Evolutionary conservation across 805 yeast genomes (phyloP).

Genomic region (Wickerhamiella kurtzmanii): DNA sequence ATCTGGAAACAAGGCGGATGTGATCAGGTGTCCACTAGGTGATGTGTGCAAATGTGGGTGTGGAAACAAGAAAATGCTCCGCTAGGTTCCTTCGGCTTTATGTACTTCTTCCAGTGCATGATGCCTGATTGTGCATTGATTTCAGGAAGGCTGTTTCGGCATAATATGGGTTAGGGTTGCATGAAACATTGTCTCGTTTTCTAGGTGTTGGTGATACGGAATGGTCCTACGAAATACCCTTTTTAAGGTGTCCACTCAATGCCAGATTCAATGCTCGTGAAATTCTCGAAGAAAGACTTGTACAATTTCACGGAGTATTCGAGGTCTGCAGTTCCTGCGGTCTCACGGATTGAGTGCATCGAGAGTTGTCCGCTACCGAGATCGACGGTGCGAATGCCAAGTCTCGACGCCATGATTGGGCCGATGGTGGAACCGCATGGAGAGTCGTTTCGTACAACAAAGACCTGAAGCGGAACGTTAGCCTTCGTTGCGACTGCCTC

Average conservation of each 20-base stretch:
- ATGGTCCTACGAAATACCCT: too few relatives aligned
- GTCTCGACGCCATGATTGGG: slow-evolving; percentile 75
- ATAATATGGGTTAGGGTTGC: too few relatives aligned
- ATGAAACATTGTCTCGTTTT: too few relatives aligned
- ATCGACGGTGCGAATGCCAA: slow-evolving; percentile 80
- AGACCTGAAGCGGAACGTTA: slow-evolving; percentile 73
- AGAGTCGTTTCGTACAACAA: slow-evolving; percentile 85
- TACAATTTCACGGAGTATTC: slow-evolving; percentile 49
- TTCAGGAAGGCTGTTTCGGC: too few relatives aligned
- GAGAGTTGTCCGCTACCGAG: slow-evolving; percentile 84
- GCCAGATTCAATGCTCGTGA: slow-evolving; percentile 6
- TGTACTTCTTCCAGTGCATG: too few relatives aligned
- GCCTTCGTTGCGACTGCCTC: slow-evolving; percentile 56
- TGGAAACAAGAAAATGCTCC: too few relatives aligned
- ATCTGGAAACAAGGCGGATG: too few relatives aligned
- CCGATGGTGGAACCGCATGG: slow-evolving; percentile 97
- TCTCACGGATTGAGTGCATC: slow-evolving; percentile 90
- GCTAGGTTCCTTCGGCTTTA: too few relatives aligned
- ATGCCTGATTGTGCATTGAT: too few relatives aligned
- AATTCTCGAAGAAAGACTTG: slow-evolving; percentile 38
- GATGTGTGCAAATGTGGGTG: too few relatives aligned
- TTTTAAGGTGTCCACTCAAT: slow-evolving; percentile 1
- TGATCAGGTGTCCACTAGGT: too few relatives aligned
- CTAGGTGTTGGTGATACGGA: too few relatives aligned
- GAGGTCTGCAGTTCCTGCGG: slow-evolving; percentile 70